Evolutionary conservation across 352 stramenopile species (phyloP), one percentile per base, ranked within the genome.

Genomic region (Globisporangium radiosum): DNA sequence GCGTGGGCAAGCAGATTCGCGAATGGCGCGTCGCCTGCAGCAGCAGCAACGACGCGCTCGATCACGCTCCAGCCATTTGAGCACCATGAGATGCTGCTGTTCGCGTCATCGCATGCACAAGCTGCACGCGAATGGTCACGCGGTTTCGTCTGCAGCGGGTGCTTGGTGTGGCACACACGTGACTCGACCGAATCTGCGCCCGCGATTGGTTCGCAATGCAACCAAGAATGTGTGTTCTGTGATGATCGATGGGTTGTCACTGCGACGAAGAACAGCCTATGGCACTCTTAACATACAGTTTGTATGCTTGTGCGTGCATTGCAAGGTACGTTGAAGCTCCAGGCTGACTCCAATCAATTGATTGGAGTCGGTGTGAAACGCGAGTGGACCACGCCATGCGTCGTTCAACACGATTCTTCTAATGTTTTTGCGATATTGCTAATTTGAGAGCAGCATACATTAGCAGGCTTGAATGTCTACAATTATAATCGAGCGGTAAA

Each of bases 1-100:
- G 36, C 8, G 33, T 47, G 54, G 14, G 52, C 52, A 17, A 33
- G 59, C 36, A 57, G 47, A 60, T 53, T 65, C 53, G 53, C 39
- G 38, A 65, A 65, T 65, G 59, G 25, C 25, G 25, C 25, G 25
- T 33, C 25, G 25, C 25, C 25, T 33, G 25, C 2, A 33, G 25
- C 25, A 33, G 25, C 25, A 33, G 25, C 25, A 33, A 33, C 25
- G 25, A 33, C 25, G 25, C 25, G 2, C 25, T 33, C 25, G 25
- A 33, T 33, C 25, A 60, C 36, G 7, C 6, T 14, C 5, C 9
- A 7, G n/a, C 14, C 9, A 39, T n/a, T 17, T 25, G 3, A 7
- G 25, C 13, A 39, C 13, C 19, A n/a, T 17, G 9, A 9, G 19
- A 53, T 17, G 47, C 17, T 13, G 17, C 47, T 51, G 7, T 4